Evolutionary conservation across 371 early-diverging fungal species (phyloP), one percentile per base, ranked within the genome.

Genomic region (Nosema muscidifuracis): DNA sequence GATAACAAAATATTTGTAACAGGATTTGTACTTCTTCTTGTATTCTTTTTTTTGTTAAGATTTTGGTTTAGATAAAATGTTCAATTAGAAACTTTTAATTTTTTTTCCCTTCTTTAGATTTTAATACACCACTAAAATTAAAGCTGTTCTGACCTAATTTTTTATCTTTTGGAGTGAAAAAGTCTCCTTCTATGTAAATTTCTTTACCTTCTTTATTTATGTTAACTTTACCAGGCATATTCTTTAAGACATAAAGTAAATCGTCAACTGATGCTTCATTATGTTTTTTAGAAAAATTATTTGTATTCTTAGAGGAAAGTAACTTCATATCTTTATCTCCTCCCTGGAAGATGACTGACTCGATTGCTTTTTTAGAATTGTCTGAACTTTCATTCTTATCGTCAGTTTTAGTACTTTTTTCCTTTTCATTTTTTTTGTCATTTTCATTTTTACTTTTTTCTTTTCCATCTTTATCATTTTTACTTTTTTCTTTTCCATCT

Each of bases 11-110:
- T 76, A 18, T 80, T 80, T 63, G 62, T 66, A 22, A 57, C 30
- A 31, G 57, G 78, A 33, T 24, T 80, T n/a, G 65, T 63, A 9
- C 12, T 73, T 62, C 34, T 76, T 30, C 50, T 80, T n/a, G 12
- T 77, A 13, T 10, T 77, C 22, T 61, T 80, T 34, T 62, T 80
- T 26, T 22, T 80, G 18, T 55, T 80, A n/a, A 76, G 71, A 64
- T 73, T 80, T 76, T 42, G 74, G 28, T 67, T 79, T 40, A 67
- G 36, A 76, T 38, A 60, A 44, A 36, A 12, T n/a, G n/a, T 10
- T 47, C n/a, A 12, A 10, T 47, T 9, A 40, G 40, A 40, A 40
- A 40, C 9, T 40, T 9, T 40, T 9, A 9, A 15, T 40, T 40
- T 47, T 47, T 7, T 6, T 47, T 3, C 4, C 55, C 4, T 26